Base-by-base conservation (phyloP, 129 eudicot genomes). In the Chrysanthemum lavandulifolium region DNA sequence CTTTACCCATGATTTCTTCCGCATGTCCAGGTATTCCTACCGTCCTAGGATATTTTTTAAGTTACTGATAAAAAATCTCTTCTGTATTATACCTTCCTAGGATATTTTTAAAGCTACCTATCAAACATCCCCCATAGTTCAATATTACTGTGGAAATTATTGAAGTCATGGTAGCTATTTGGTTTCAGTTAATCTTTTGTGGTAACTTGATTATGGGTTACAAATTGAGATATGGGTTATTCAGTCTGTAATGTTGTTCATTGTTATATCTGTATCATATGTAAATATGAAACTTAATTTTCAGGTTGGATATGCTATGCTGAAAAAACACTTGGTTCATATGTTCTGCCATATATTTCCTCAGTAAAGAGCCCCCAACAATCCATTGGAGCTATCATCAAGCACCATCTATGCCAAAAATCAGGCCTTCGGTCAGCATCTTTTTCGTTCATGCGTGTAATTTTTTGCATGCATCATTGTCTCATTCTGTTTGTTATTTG, bases 271-370 rank as follows among this genome's bases (percentile, higher is more conserved):
- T 23, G 64, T 31, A 57, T 57, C 0, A n/a, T 59, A 59, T 18
- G 21, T 8, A 21, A 21, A 14, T 14, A 1, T 14, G 0, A 10
- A 13, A 53, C 58, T 13, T 14, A 25, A 59, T 18, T 55, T 80
- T 65, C 82, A 95, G 97, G 99, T 79, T 95, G 99, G 99, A 91
- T 90, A 76, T 95, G 99, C 74, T 95, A 95, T 80, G 99, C 99
- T 33, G 99, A 95, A 74, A 95, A 95, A 85, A 88, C 97, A 56
- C 93, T 95, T 68, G 99, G 99, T 47, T 86, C 97, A 15, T 91
- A 84, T 64, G 84, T 95, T 63, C 85, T 95, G 74, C 99, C 99
- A 36, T 77, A 95, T 80, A 86, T 95, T 63, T 95, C 99, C 57
- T 86, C 94, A 31, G 99, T 95, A 18, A 95, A 95, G 84, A 95